Base-by-base conservation (phyloP, 306 rosid species). In the Adenanthera pavonina region DNA sequence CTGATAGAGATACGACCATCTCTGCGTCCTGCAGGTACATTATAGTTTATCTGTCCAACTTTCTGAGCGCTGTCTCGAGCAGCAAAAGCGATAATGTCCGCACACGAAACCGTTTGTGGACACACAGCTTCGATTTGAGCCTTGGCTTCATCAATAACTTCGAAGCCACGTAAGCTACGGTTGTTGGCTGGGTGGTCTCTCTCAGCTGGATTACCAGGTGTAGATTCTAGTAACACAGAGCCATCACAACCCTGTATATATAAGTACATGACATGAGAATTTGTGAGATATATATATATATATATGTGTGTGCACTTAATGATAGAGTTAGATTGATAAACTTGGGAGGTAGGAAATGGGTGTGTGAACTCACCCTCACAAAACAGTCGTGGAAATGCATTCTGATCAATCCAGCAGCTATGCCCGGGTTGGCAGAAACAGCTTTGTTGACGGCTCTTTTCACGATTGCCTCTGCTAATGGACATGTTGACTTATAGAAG, bases 91-190 rank as follows among this genome's bases (percentile, higher is more conserved):
- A 62, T 8, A 14, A 62, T 62, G 43, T 62, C 68, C 1, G 68
- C 68, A 34, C 68, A 62, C 1, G 68, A 62, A 62, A 62, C 68
- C 1, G 17, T 62, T 6, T 62, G 68, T 33, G 68, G 68, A 34
- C 68, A 62, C n/a, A 34, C 43, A 0, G 41, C 43, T 5, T 62
- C 68, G 12, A 62, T 33, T 34, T 62, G 8, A 34, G 68, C 68
- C 43, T 33, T 62, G 2, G 43, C 68, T 62, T 62, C 41, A 3
- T 62, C 68, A 0, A 62, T 62, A 2, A 62, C 68, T 43, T 62
- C 68, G 9, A 62, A 62, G 43, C 43, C 68, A 0, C 43, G 17
- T 13, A 87, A 84, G 14, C 13, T 76, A 0, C 8, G 85, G 88
- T 41, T 75, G 12, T 7, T 78, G 0, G 68, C 68, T 0, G 68